A percentile compares a stretch with the other conserved stretches of the same genome.
Conservation (phyloP, 768 basidiomycete species). For the Russula abietina region DNA sequence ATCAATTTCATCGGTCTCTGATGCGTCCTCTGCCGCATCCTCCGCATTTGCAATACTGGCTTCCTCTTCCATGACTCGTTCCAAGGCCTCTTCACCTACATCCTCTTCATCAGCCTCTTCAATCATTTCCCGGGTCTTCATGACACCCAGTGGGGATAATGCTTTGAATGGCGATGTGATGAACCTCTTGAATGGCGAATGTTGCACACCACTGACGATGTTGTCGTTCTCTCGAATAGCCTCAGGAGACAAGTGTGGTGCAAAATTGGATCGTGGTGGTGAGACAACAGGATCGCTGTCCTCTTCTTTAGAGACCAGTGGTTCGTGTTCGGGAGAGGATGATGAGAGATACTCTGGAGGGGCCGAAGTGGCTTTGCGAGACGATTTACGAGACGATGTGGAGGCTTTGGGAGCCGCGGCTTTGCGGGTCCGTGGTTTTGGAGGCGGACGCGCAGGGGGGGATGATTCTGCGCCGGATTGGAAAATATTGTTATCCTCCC, state of each 20-base stretch:
- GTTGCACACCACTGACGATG: conserved; percentile 11
- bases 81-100: conserved; percentile 18
- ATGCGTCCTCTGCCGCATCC: conserved; percentile 2
- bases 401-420: conserved; percentile 40
- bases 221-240: conserved; percentile 31
- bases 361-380: conserved; percentile 67
- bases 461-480: conserved; percentile 89
- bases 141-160: conserved; percentile 9
- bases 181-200: conserved; percentile 20
- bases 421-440: conserved; percentile 34
- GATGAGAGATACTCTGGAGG: conserved; percentile 47
- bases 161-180: conserved; percentile 12
- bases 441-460: conserved; percentile 63
- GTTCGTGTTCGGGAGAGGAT: conserved; percentile 20
- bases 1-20: conserved; percentile 10
- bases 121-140: conserved; percentile 18
- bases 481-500: conserved; percentile 89
- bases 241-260: conserved; percentile 44
- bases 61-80: conserved; percentile 18
- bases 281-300: conserved; percentile 26
- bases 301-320: not conserved
- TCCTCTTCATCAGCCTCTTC: conserved; percentile 26
- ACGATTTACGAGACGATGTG: conserved; percentile 38
- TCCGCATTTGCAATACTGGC: conserved; percentile 5
- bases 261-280: conserved; percentile 52